Conservation (phyloP, 257 asterid genomes). For the Leptodermis oblonga region DNA sequence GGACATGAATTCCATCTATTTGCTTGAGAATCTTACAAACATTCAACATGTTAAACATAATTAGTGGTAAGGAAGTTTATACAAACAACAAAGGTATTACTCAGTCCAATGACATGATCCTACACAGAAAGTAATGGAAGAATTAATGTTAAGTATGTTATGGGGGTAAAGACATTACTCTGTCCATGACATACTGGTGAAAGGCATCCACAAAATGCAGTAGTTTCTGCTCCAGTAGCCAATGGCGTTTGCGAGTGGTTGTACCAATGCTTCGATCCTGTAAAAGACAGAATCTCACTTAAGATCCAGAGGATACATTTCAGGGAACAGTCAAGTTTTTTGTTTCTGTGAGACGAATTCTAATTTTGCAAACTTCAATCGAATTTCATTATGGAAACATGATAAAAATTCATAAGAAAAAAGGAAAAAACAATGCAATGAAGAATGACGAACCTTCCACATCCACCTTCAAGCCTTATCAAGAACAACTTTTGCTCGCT, state of each 20-base stretch:
- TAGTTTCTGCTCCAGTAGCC: constrained; percentile 89
- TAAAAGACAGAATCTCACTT: constrained; percentile 18
- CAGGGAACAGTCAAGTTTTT: neutral
- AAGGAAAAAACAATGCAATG: constrained; percentile 4
- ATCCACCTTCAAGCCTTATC: constrained; percentile 93
- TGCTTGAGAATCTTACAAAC: neutral
- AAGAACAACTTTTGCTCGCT: constrained; percentile 90
- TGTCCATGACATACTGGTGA: constrained; percentile 98
- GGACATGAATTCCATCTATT: neutral
- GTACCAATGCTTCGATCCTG: constrained; percentile 71
- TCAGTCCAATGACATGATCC: too few relatives aligned
- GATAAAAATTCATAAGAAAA: too few relatives aligned
- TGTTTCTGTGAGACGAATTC: neutral
- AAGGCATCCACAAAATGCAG: constrained; percentile 98
- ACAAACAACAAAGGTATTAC: neutral
- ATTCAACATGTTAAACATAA: neutral
- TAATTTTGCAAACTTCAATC: neutral
- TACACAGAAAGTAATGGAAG: too few relatives aligned
- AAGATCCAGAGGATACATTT: neutral
- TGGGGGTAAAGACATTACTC: constrained; percentile 44
- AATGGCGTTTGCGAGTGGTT: constrained; percentile 68
- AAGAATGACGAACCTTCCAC: constrained; percentile 74
- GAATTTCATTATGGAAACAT: neutral
- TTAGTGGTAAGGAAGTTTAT: neutral
- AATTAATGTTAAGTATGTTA: too few relatives aligned